These are phyloP conservation scores for Fusarium abutilonis DNA, from an alignment of 2,329 filamentous ascomycete genomes.

Conservation along the genomic window DNA sequence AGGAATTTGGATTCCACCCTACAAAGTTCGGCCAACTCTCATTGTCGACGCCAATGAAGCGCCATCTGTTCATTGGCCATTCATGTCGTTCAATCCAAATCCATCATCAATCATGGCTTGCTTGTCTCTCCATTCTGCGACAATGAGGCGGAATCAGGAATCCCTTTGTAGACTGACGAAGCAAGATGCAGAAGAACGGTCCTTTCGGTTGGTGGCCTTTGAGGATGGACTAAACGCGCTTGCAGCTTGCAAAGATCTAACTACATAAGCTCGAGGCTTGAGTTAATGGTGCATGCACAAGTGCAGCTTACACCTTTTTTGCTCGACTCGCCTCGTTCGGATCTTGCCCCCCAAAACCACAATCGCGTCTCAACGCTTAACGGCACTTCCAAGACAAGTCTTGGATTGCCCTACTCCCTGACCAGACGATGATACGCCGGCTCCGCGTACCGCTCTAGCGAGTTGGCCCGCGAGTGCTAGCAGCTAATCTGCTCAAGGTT, in stretches of 20 bases:
- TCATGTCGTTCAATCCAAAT: conserved; percentile 1
- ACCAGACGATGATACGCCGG: conserved; percentile 36
- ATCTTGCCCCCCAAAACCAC: conserved; percentile 7
- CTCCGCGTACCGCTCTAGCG: conserved; percentile 38
- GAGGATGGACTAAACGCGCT: conserved; percentile 22
- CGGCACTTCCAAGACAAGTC: neutral
- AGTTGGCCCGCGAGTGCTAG: neutral
- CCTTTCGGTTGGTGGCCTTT: conserved; percentile 19
- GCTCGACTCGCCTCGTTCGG: conserved; percentile 7
- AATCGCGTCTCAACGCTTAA: conserved; percentile 7
- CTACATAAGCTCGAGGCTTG: conserved; percentile 18
- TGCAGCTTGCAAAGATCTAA: conserved; percentile 22
- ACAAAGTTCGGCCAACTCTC: conserved; percentile 35
- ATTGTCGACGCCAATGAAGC: conserved; percentile 35
- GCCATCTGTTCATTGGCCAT: conserved; percentile 22
- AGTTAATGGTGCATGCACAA: conserved; percentile 20
- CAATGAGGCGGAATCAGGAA: conserved; percentile 26
- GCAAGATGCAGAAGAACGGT: conserved; percentile 11
- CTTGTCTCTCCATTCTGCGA: conserved; percentile 7
- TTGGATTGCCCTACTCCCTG: conserved; percentile 11
- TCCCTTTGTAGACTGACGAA: conserved; percentile 7
- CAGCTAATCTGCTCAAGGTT: neutral
- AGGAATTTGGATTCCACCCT: conserved; percentile 32
- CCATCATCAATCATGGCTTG: neutral
- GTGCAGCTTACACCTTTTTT: conserved; percentile 14